These are phyloP conservation scores for Hanseniaspora taiwanica DNA, from an alignment of 805 yeast species.

Conservation along the genomic window DNA sequence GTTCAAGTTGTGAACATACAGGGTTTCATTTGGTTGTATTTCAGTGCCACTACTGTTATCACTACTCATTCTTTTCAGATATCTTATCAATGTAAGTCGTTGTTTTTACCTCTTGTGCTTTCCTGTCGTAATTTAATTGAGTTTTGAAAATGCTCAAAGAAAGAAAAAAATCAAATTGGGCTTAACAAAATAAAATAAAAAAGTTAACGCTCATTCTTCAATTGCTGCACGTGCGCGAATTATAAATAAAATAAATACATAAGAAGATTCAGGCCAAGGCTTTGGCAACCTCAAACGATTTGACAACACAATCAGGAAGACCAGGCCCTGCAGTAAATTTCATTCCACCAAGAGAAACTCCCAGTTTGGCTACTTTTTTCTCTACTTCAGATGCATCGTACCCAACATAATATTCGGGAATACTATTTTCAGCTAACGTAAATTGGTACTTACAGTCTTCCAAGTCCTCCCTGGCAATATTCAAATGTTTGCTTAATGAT, in stretches of 20 bases:
- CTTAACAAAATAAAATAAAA: too few relatives aligned
- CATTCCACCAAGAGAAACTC: slow-evolving; percentile 63
- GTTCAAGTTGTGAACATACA: slow-evolving; percentile 47
- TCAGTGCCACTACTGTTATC: too few relatives aligned
- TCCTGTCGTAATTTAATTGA: too few relatives aligned
- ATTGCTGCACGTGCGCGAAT: too few relatives aligned
- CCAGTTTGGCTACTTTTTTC: slow-evolving; percentile 27
- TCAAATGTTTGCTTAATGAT: slow-evolving; percentile 29
- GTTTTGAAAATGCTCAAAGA: too few relatives aligned
- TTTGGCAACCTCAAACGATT: slow-evolving; percentile 47
- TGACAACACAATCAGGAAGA: slow-evolving; percentile 72
- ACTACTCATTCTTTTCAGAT: too few relatives aligned
- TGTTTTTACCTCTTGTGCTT: too few relatives aligned
- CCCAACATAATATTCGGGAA: slow-evolving; percentile 73
- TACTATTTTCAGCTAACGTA: slow-evolving; percentile 39
- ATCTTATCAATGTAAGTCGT: too few relatives aligned
- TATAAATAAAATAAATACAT: neutral
- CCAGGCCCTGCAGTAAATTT: slow-evolving; percentile 71
- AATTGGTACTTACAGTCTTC: slow-evolving; percentile 16
- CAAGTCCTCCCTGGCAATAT: slow-evolving; percentile 20
- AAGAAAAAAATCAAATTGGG: too few relatives aligned
- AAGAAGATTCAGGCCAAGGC: slow-evolving; percentile 4
- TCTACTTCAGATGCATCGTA: slow-evolving; percentile 32
- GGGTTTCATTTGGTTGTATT: slow-evolving; percentile 28
- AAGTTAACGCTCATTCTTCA: too few relatives aligned